Evolutionary conservation across 495 filamentous ascomycete species (phyloP), one percentile per base, ranked within the genome.

Genomic region (Peziza echinospora): DNA sequence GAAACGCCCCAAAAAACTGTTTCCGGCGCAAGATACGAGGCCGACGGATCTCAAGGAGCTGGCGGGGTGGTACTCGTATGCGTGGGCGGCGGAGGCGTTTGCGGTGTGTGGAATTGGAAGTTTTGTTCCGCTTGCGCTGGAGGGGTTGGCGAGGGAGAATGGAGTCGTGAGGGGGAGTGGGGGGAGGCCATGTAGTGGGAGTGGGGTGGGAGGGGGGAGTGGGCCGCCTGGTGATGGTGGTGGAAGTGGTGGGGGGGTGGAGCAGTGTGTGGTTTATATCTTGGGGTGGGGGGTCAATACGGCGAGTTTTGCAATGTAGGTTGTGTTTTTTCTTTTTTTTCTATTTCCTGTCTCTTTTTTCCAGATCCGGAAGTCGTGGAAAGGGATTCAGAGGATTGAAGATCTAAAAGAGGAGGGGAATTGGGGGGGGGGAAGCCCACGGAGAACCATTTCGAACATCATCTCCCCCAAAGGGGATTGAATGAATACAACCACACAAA

Each of bases 11-110:
- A n/a, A n/a, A n/a, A n/a, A n/a, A 23, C 63, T 64, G 34, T 94
- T 86, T 60, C 68, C 69, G 7, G 84, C 79, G 26, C 84, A 96
- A 62, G 89, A 97, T 62, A 83, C 79, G 24, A 75, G 89, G 13
- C 69, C 76, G 26, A 97, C 89, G 7, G 93, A 83, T 58, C 67
- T 64, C 50, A 85, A 81, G 60, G 89, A 97, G 67, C 72, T 94
- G 25, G 71, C 72, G 9, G 89, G 89, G 46, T 97, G 87, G 83
- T 96, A 93, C 62, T 80, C 80, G 51, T 96, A 97, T 68, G 82
- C 78, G 41, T 97, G 86, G 71, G 89, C 89, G 17, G 84, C 87
- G n/a, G 89, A 97, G 63, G 85, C 93, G 37, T 97, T 93, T 58
- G 82, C 92, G 10, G 81, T 97, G 30, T 97, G 89, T 60, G 87